Evolutionary conservation across 352 stramenopile genomes (phyloP), one percentile per base, ranked within the genome.

Genomic region (Globisporangium okanoganense): DNA sequence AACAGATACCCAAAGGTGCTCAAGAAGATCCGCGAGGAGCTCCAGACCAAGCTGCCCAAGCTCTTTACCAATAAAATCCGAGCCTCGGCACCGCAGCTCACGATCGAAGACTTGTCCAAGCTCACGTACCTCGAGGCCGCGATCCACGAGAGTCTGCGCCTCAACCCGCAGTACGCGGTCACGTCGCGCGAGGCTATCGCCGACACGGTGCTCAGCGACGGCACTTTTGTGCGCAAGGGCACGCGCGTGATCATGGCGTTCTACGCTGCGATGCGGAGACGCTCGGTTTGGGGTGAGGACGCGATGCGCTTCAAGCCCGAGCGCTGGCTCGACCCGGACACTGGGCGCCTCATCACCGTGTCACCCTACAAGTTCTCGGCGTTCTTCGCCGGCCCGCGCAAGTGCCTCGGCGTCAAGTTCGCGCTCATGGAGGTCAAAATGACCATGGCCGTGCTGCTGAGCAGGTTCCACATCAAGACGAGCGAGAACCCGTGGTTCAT

Each of bases 371-470:
- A 90, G 56, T 91, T 89, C 58, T 78, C 74, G 13, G 72, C 73
- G 10, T 95, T 96, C 66, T 76, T 86, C 31, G 79, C 71, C 5
- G 87, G 87, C 0, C 79, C 67, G 9, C 82, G 82, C 45, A 76
- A 70, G 40, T 96, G 87, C 52, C 65, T 94, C 6, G 87, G 87
- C 40, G 73, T 75, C 45, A 71, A 61, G 29, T 72, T 92, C 27
- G 76, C 79, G 5, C 82, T 92, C 68, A 36, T 92, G n/a, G 78
- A 92, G 70, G 85, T 88, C 70, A 88, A 90, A 50, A 65, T 88
- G 3, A 66, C 78, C 43, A 67, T 77, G 22, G 76, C 79, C 10
- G 74, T 61, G 24, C 56, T 92, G 16, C 54, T 90, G 2, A 69
- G 67, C 25, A 64, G 65, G 29, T 88, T 88, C 67, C 72, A 86